phyloP scores from a whole-genome alignment of 768 basidiomycete species.

The Nidula microcarpa region DNA sequence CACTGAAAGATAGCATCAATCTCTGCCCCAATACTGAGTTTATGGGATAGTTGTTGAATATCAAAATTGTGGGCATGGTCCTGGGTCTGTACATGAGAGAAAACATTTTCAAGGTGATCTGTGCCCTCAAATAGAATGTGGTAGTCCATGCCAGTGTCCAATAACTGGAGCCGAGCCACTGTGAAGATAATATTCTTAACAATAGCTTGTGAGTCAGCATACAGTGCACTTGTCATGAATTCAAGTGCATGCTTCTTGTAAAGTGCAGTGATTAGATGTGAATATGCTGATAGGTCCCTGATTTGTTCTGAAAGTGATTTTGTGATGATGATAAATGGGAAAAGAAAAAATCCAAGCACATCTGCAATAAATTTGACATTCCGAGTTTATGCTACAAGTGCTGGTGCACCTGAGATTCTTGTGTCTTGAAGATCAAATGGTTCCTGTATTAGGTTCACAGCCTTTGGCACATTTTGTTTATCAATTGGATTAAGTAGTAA shows the following conservation, averaged over 20 bases:
- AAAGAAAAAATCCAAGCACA: constrained; percentile 8
- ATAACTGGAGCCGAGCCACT: constrained; percentile 15
- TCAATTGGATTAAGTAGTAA: constrained; percentile 11
- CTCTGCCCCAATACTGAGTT: constrained; percentile 13
- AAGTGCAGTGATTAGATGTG: constrained; percentile 12
- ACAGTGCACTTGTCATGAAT: constrained; percentile 15
- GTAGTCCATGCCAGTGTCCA: constrained; percentile 7
- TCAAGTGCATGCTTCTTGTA: constrained; percentile 8
- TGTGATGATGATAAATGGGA: constrained; percentile 12
- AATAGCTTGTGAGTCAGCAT: constrained; percentile 18
- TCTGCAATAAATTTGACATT: constrained; percentile 5
- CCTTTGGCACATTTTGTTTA: constrained; percentile 18
- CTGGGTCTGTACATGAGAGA: constrained; percentile 13
- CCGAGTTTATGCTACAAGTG: not conserved
- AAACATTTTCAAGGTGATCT: constrained; percentile 21
- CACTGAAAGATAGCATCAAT: constrained; percentile 11
- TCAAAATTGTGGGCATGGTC: constrained; percentile 19
- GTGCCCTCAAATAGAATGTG: constrained; percentile 17
- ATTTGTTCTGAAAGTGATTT: constrained; percentile 15
- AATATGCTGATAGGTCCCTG: constrained; percentile 9
- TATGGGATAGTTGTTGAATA: constrained; percentile 10
- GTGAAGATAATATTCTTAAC: constrained; percentile 20
- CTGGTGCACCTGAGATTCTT: not conserved
- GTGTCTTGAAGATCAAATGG: constrained; percentile 1
- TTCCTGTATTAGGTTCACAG: constrained; percentile 10